These are phyloP conservation scores for Tolypocladium tundrense DNA, from an alignment of 2,329 filamentous ascomycete species.

Conservation along the genomic window DNA sequence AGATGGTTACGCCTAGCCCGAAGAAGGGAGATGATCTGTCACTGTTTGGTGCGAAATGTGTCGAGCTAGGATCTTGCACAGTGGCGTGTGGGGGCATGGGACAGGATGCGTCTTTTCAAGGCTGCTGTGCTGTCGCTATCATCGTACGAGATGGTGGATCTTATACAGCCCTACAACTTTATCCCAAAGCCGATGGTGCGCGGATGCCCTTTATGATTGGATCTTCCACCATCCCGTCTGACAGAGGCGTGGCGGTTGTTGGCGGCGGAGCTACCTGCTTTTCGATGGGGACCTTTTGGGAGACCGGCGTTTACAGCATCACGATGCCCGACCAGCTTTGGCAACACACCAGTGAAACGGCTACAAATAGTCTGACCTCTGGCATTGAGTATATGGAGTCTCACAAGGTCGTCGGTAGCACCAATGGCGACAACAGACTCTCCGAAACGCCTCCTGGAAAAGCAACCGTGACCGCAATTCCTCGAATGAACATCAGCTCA, in stretches of 20 bases:
- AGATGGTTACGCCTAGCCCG: neutral
- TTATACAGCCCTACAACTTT: slow-evolving; percentile 3
- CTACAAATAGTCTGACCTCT: neutral
- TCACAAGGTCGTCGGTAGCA: slow-evolving; percentile 11
- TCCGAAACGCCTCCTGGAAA: slow-evolving; percentile 1
- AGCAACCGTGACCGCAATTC: slow-evolving; percentile 26
- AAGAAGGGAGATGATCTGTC: slow-evolving; percentile 10
- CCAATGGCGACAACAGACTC: neutral
- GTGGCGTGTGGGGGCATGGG: slow-evolving; percentile 24
- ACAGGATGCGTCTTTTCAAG: slow-evolving; percentile 13
- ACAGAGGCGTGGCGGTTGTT: slow-evolving; percentile 47
- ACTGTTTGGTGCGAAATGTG: slow-evolving; percentile 21
- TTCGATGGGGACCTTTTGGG: slow-evolving; percentile 84
- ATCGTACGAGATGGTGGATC: slow-evolving; percentile 23
- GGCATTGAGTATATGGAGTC: slow-evolving; percentile 15
- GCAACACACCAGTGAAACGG: neutral
- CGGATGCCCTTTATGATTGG: slow-evolving; percentile 59
- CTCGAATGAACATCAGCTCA: slow-evolving; percentile 40
- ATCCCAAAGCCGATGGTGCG: neutral
- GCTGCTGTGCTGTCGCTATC: slow-evolving; percentile 16
- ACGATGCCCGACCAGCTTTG: neutral
- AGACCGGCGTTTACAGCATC: slow-evolving; percentile 45
- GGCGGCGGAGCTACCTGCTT: slow-evolving; percentile 85
- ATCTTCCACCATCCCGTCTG: slow-evolving; percentile 41
- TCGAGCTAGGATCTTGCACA: slow-evolving; percentile 10